Conservation (phyloP, 1,284 basidiomycete genomes). For the Macrocystidia cucumis region DNA sequence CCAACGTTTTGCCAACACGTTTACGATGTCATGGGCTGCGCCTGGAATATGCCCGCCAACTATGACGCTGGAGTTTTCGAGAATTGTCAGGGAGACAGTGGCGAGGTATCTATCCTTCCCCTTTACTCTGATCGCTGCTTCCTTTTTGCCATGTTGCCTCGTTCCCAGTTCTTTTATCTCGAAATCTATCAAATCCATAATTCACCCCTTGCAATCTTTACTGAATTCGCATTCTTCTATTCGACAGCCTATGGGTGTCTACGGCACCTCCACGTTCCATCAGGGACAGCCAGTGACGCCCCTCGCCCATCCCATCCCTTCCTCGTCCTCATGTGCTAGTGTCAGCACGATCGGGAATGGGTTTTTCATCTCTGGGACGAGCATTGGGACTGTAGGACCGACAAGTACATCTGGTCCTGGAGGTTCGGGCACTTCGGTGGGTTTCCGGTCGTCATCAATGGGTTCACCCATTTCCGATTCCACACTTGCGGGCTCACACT, state of each 20-base stretch:
- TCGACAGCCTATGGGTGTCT: conserved; percentile 60
- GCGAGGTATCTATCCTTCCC: conserved; percentile 26
- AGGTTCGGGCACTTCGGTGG: conserved; percentile 4
- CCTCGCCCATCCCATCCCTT: conserved; percentile 46
- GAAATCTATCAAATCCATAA: too few species aligned
- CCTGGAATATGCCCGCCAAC: conserved; percentile 64
- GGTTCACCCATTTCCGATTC: too few species aligned
- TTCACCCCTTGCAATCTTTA: too few species aligned
- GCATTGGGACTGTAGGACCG: conserved; percentile 11
- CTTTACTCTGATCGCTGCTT: not conserved
- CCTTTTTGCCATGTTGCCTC: conserved; percentile 1
- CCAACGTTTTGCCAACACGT: conserved; percentile 58
- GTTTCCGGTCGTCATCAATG: not conserved
- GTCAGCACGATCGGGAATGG: conserved; percentile 35
- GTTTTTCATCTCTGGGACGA: conserved; percentile 21
- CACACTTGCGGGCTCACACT: too few species aligned
- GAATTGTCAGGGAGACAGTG: conserved; percentile 45
- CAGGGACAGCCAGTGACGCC: conserved; percentile 59
- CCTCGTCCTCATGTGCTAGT: conserved; percentile 44
- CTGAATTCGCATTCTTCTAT: not conserved
- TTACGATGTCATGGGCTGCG: conserved; percentile 59
- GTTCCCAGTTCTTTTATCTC: not conserved
- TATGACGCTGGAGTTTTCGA: conserved; percentile 54
- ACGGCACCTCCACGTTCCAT: conserved; percentile 56
- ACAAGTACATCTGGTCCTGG: conserved; percentile 7